Evolutionary conservation across 768 basidiomycete species (phyloP), one percentile per base, ranked within the genome.

Genomic region (Pleurotus citrinopileatus): DNA sequence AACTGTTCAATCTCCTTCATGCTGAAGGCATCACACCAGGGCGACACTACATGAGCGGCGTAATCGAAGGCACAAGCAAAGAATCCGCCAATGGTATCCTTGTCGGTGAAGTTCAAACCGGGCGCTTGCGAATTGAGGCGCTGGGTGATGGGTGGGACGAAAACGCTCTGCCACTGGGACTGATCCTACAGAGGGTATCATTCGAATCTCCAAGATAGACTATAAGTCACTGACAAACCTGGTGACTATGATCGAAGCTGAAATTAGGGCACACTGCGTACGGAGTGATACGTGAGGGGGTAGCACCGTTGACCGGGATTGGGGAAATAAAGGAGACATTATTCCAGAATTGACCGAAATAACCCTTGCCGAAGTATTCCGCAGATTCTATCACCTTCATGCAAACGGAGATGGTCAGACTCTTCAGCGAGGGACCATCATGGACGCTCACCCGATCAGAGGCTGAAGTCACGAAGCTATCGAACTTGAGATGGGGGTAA

Each of bases 61-160:
- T 73, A 63, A 57, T 74, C 73, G 52, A 70, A 76, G 28, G 73
- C 72, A 42, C 72, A 73, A n/a, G 71, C 73, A 57, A 71, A 76
- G 22, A 77, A 59, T 42, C 71, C 73, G 26, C 74, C 75, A 48
- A 71, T 67, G 13, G 67, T 63, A 56, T 75, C 64, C 48, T 65
- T 56, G 17, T 63, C 56, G 20, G 68, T 65, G 17, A 76, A 54
- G 45, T 66, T 60, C 8, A 73, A 56, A 4, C 62, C 67, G 2
- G 69, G 70, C 20, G 76, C 53, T 28, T 68, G 57, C 26, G 59
- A 60, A 46, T 69, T 68, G 19, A 75, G 65, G 23, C 68, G 67
- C 28, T 60, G 55, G 20, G 69, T 65, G 55, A 75, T 73, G 19
- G 65, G 63, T 5, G 62, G 67, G 45, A 71, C 64, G 58, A 74